These are phyloP conservation scores for Crithidia fasciculata DNA, from an alignment of 208 protist species.

Conservation along the genomic window DNA sequence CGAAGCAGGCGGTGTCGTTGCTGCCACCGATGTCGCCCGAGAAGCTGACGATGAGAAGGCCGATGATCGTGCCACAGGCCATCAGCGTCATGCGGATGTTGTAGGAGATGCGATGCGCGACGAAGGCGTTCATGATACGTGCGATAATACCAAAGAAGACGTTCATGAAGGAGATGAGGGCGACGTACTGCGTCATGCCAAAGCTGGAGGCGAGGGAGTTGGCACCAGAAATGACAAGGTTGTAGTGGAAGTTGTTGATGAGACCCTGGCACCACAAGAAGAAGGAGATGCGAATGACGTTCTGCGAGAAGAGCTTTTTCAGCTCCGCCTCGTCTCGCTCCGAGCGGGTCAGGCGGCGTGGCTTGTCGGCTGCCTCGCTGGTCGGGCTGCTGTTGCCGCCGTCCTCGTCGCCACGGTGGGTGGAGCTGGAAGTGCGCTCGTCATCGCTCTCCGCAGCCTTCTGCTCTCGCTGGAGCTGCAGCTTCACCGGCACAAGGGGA, in stretches of 20 bases:
- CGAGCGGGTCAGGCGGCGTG: conserved; percentile 10
- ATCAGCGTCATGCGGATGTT: conserved; percentile 79
- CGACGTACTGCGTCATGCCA: conserved; percentile 68
- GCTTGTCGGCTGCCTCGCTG: neutral
- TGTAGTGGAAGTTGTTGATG: conserved; percentile 94
- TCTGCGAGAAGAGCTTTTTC: conserved; percentile 28
- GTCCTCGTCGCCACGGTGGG: neutral
- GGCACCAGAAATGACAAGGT: conserved; percentile 76
- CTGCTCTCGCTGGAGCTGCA: neutral
- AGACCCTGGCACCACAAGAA: conserved; percentile 73
- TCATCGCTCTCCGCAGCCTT: too few relatives aligned
- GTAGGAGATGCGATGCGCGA: conserved; percentile 64
- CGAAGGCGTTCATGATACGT: conserved; percentile 78
- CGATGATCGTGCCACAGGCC: conserved; percentile 49
- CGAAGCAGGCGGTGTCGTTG: conserved; percentile 60
- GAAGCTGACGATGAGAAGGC: conserved; percentile 81
- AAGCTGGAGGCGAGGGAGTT: conserved; percentile 52
- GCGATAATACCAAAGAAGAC: conserved; percentile 87
- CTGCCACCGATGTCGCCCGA: conserved; percentile 47
- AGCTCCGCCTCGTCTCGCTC: conserved; percentile 34
- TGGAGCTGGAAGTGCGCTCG: neutral
- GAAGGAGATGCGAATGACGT: conserved; percentile 40
- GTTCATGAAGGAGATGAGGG: conserved; percentile 79
- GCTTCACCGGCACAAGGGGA: too few relatives aligned
- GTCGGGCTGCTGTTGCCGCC: neutral